Evolutionary conservation across 169 alveolate genomes (phyloP), one percentile per base, ranked within the genome.

Genomic region (Cryptosporidium felis): DNA sequence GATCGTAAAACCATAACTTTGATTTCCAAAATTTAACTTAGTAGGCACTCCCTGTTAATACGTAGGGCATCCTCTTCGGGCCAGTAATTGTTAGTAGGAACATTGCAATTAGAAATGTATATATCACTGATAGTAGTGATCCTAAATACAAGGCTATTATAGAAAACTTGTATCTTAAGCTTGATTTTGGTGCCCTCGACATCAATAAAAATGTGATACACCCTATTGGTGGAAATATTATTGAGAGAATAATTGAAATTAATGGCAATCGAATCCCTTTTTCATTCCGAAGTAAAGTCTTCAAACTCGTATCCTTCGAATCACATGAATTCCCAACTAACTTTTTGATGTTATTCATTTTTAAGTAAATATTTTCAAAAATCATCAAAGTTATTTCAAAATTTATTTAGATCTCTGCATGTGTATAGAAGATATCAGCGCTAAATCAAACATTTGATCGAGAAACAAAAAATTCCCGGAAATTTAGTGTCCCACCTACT

Each of bases 171-270:
- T 67, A 67, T 32, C 32, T 46, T 67, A 53, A 53, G 40, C 66
- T 67, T 32, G 82, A 67, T 49, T 67, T 67, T 5, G 82, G 82
- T 4, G 65, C 42, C n/a, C 82, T 67, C 36, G 82, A 67, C 65
- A 67, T 49, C 30, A 51, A 2, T 34, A 67, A 49, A 49, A 67
- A 67, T 4, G 82, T 51, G n/a, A 67, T 67, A 40, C 82, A 67
- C 18, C 82, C 82, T 0, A 67, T 67, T 51, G 82, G 82, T 67
- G 82, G 82, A 49, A 67, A 67, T 21, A 67, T 30, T 8, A 67
- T 49, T 8, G 59, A 34, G 9, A 67, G 51, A 32, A 67, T 32
- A 34, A 67, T 32, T 26, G 82, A 46, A 8, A 67, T 51, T 10
- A 67, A 30, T 51, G 82, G 82, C 30, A 67, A 45, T 36, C 65